Evolutionary conservation across 169 alveolate species (phyloP), one percentile per base, ranked within the genome.

Genomic region (Plasmodium malariae): DNA sequence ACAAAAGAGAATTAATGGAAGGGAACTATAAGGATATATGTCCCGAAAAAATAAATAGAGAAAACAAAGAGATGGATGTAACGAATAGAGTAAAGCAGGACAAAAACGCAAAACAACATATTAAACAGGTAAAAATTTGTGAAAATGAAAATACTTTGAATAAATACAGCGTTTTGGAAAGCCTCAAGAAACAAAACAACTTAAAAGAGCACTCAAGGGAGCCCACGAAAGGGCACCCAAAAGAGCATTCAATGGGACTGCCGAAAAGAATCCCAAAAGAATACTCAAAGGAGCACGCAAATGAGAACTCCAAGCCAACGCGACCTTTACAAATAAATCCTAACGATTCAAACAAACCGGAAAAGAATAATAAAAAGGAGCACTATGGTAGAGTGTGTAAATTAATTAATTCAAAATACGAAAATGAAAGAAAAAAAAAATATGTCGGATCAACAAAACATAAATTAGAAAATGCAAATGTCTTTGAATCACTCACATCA

Each of bases 91-190:
- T 54, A 62, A 78, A 78, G 57, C 24, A 69, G 5, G 78, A 37
- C 3, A 65, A 65, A 55, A 34, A 63, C 2, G n/a, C 60, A 21
- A 45, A 63, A 55, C 76, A 63, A 14, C 37, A 69, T 43, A 45
- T 45, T 48, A 78, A 78, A 34, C 89, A 78, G 40, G 89, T 78
- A 12, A 78, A 78, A 78, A 78, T 78, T 43, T 78, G 89, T 28
- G 89, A 78, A 63, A 12, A 78, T 78, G 80, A 78, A 78, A 78
- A 78, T 65, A 37, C 63, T 36, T 63, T 48, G 34, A 78, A 49
- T 40, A 78, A 78, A 54, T 78, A 78, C 30, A 78, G 49, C 55
- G 89, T 78, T n/a, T 62, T 34, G 51, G 76, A 78, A 55, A 78
- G 54, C 40, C 63, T 11, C 36, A 78, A 78, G 48, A 78, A 62